Conservation (phyloP, 768 basidiomycete genomes). For the Plicaturopsis crispa region DNA sequence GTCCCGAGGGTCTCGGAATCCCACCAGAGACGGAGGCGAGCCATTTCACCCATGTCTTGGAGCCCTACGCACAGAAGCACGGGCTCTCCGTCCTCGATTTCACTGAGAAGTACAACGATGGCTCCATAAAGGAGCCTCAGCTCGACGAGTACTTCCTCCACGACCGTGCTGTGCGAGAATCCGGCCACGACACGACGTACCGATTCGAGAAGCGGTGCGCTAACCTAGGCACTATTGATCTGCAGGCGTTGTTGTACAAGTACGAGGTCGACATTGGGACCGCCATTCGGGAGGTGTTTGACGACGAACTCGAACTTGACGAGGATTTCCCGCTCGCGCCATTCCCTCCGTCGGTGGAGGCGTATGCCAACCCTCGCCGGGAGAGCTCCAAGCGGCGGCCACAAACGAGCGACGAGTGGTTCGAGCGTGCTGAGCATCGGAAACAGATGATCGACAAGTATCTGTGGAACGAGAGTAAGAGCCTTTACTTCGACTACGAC, state of each 20-base stretch:
- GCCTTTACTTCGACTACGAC: slow-evolving; percentile 95
- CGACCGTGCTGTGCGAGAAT: slow-evolving; percentile 94
- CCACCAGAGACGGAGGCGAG: slow-evolving; percentile 98
- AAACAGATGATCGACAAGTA: slow-evolving; percentile 86
- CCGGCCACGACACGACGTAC: slow-evolving; percentile 94
- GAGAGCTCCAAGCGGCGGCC: slow-evolving; percentile 50
- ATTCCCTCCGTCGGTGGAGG: slow-evolving; percentile 76
- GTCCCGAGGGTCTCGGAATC: slow-evolving; percentile 90
- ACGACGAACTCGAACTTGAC: slow-evolving; percentile 84
- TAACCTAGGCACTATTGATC: slow-evolving; percentile 92
- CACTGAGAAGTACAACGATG: slow-evolving; percentile 91
- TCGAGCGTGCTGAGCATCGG: slow-evolving; percentile 78
- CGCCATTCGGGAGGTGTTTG: slow-evolving; percentile 92
- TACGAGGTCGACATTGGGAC: slow-evolving; percentile 99
- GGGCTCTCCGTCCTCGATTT: slow-evolving; percentile 94
- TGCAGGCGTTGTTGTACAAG: slow-evolving; percentile 95
- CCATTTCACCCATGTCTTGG: slow-evolving; percentile 96
- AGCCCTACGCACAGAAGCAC: slow-evolving; percentile 89
- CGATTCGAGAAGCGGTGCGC: slow-evolving; percentile 97
- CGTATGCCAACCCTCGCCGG: slow-evolving; percentile 56
- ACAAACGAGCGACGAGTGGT: slow-evolving; percentile 89
- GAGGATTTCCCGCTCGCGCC: slow-evolving; percentile 89
- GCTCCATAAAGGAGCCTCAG: slow-evolving; percentile 71
- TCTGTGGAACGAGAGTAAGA: slow-evolving; percentile 95
- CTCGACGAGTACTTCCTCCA: slow-evolving; percentile 98